Percentiles rank a stretch among this genome's conserved stretches.
These are phyloP conservation scores for Urtica urens DNA, from an alignment of 306 rosid genomes.

Conservation along the genomic window DNA sequence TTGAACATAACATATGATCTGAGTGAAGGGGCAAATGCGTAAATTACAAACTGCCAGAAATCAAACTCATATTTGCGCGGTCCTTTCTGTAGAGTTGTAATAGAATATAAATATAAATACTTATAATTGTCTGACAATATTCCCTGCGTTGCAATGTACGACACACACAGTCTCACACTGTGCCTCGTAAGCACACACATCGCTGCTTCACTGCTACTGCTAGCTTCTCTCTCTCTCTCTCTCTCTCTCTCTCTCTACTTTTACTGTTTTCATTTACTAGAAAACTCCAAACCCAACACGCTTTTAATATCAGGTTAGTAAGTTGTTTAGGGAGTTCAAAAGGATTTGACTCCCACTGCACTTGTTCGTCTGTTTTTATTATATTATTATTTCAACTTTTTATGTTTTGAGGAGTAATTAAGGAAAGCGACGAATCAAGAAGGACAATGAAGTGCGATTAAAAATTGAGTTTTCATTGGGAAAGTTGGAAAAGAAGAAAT, in stretches of 20 bases:
- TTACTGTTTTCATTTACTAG: conserved; percentile 13
- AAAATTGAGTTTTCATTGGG: conserved; percentile 20
- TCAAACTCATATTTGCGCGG: not conserved
- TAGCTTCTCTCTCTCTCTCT: conserved; percentile 10
- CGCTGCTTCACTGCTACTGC: not conserved
- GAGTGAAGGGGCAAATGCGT: not conserved
- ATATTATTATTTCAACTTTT: not conserved
- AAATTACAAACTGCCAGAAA: not conserved
- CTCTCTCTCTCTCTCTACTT: conserved; percentile 14
- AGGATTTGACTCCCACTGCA: not conserved
- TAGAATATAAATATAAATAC: too few species aligned
- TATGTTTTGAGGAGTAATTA: not conserved
- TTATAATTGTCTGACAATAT: too few species aligned
- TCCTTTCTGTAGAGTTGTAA: not conserved
- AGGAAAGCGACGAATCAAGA: too few species aligned
- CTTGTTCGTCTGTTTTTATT: too few species aligned
- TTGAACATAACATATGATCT: too few species aligned
- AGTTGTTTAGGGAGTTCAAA: too few species aligned
- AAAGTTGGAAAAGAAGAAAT: conserved; percentile 11
- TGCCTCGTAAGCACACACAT: not conserved
- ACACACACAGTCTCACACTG: too few species aligned
- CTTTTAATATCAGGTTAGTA: too few species aligned
- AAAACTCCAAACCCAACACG: conserved; percentile 19
- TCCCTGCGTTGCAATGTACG: too few species aligned
- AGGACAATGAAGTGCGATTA: too few species aligned